phyloP scores from a whole-genome alignment of 306 rosid genomes.

The Geum urbanum region DNA sequence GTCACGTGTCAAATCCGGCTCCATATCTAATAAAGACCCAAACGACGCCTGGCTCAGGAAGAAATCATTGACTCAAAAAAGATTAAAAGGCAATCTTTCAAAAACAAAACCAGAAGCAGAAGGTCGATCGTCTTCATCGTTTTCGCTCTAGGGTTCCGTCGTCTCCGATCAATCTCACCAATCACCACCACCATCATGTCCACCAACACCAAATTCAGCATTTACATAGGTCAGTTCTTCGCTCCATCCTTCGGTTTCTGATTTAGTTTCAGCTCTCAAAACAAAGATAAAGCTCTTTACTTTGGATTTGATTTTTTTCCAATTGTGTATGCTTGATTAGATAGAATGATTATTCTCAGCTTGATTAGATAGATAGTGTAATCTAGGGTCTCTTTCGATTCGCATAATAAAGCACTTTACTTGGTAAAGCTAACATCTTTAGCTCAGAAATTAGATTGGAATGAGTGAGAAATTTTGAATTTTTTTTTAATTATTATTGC shows the following conservation, averaged over 20 bases:
- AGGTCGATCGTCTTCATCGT: too few species aligned
- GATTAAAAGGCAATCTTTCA: too few species aligned
- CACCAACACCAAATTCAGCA: constrained; percentile 37
- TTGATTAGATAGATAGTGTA: background rate
- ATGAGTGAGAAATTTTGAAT: background rate
- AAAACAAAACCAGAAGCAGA: too few species aligned
- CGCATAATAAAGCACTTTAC: background rate
- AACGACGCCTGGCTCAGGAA: too few species aligned
- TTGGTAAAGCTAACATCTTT: background rate
- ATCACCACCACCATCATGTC: constrained; percentile 39
- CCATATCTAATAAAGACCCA: too few species aligned
- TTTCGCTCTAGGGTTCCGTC: constrained; percentile 41
- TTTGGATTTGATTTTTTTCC: too few species aligned
- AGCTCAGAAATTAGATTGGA: background rate
- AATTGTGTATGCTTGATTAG: too few species aligned
- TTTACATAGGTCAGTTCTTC: constrained; percentile 41
- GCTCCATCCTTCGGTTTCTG: background rate
- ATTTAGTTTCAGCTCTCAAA: background rate
- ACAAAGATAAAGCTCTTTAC: background rate
- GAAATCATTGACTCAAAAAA: too few species aligned
- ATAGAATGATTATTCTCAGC: background rate
- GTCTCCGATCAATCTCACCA: background rate
- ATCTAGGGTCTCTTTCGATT: background rate
- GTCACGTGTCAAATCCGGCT: too few species aligned
- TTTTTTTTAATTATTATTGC: background rate